Evolutionary conservation across 2,329 filamentous ascomycete species (phyloP).

Genomic region (Penicillium vulpinum): DNA sequence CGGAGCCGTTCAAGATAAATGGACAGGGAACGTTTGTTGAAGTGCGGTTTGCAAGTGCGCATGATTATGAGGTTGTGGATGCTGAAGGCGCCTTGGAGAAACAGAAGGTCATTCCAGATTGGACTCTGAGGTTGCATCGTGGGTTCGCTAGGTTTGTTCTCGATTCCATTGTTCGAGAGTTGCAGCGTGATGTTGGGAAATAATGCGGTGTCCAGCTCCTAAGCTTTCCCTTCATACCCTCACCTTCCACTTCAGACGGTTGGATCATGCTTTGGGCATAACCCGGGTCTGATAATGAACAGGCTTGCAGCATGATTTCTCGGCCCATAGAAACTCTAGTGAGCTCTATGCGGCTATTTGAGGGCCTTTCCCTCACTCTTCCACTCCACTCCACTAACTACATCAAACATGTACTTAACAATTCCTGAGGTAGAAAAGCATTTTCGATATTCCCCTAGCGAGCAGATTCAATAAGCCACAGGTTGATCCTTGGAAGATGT

Average conservation of each 20-base stretch:
- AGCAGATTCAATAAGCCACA: background rate
- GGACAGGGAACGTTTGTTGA: slow-evolving; percentile 23
- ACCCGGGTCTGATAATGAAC: background rate
- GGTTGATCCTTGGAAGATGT: too few species aligned
- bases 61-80: slow-evolving; percentile 29
- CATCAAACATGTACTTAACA: background rate
- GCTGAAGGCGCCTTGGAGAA: slow-evolving; percentile 14
- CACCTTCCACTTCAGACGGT: background rate
- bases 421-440: background rate
- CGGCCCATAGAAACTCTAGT: background rate
- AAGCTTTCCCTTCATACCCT: background rate
- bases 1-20: slow-evolving; percentile 19
- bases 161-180: slow-evolving; percentile 9
- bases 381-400: background rate
- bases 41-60: slow-evolving; percentile 28
- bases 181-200: background rate
- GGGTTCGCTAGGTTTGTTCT: slow-evolving; percentile 30
- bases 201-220: too few species aligned
- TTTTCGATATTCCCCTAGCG: background rate
- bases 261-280: background rate
- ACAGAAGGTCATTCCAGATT: slow-evolving; percentile 29
- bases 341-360: background rate
- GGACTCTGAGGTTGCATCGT: slow-evolving; percentile 25
- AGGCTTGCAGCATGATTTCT: background rate
- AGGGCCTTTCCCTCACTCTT: too few species aligned